Evolutionary conservation across 1,139 yeast genomes (phyloP), one percentile per base, ranked within the genome.

Genomic region (Barnettozyma hawaiiensis): DNA sequence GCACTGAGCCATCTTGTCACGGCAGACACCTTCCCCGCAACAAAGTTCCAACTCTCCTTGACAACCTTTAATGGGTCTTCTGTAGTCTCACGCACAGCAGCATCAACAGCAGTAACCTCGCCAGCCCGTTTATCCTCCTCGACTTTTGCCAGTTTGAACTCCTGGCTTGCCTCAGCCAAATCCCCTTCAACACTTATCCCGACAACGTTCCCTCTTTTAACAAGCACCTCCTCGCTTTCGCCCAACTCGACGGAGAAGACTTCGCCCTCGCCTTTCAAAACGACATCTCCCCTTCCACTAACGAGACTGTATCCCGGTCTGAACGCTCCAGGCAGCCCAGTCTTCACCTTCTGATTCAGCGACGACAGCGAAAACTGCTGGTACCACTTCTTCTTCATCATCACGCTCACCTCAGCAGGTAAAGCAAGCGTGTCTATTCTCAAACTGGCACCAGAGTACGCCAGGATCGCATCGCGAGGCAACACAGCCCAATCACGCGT

Each of bases 401-500:
- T 62, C 59, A 22, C 74, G 64, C 37, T 37, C 7, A 76, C 62
- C 3, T 51, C 57, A 22, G 55, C 55, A 4, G 85, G 85, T n/a
- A 68, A 46, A 23, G 56, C 47, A 33, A 60, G 61, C 41, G 67
- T 59, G 1, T 62, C 58, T 2, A 76, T 57, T 14, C 61, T 55
- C 37, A 79, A 60, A 1, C 80, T 69, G 27, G 70, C 65, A 1
- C 85, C 85, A 2, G 74, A 60, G 49, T 69, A 76, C 1, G 70
- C 73, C 40, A 75, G 76, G 22, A 80, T 57, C 0, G 78, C 69
- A 11, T 64, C 56, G 4, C 66, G 62, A 35, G 72, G 65, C 37
- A 80, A 63, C 4, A 80, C 47, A 1, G 82, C 82, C 84, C 85
- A 80, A 52, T 80, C 86, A 21, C 61, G 61, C 1, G 73, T 62